Evolutionary conservation across 768 basidiomycete species (phyloP), one percentile per base, ranked within the genome.

Genomic region (Clavulina sp.): DNA sequence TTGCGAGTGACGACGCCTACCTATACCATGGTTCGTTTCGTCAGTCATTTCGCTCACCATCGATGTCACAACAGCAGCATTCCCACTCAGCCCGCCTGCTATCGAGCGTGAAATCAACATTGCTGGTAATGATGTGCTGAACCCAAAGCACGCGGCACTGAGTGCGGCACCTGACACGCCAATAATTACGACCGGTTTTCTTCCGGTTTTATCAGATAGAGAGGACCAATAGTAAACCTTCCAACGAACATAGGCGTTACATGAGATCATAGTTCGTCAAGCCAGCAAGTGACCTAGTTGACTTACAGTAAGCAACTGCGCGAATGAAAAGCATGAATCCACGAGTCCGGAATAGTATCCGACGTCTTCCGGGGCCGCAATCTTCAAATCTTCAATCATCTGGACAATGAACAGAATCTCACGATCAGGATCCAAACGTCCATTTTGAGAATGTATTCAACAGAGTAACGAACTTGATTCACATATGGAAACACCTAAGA

Each of bases 1-100:
- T n/a, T n/a, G n/a, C 34, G 9, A 9, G 34, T 9, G 34, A 9
- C 9, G 19, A 9, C 9, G 34, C 43, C 24, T 16, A 56, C 56
- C 56, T 41, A 47, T 47, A 16, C 21, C 49, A 41, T 51, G 44
- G 23, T 56, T 56, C 16, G 48, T 54, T 19, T 51, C 49, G 41
- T 56, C 56, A 19, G 53, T 54, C 23, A 56, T 43, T 28, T 56
- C 56, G 19, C 49, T 47, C 13, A 56, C 48, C 52, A 56, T 56
- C 9, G 56, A 50, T 24, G 53, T 29, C n/a, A 56, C 29, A 2
- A 56, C 49, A 33, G 41, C 53, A 19, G 36, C 38, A 38, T 56
- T 56, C 7, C 56, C 56, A 33, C 33, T 44, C 26, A 56, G 36
- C 23, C 23, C 30, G 4, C 56, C 56, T 6, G 49, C 53, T 5